phyloP scores from a whole-genome alignment of 345 rosid genomes.

The Excoecaria cochinchinensis region DNA sequence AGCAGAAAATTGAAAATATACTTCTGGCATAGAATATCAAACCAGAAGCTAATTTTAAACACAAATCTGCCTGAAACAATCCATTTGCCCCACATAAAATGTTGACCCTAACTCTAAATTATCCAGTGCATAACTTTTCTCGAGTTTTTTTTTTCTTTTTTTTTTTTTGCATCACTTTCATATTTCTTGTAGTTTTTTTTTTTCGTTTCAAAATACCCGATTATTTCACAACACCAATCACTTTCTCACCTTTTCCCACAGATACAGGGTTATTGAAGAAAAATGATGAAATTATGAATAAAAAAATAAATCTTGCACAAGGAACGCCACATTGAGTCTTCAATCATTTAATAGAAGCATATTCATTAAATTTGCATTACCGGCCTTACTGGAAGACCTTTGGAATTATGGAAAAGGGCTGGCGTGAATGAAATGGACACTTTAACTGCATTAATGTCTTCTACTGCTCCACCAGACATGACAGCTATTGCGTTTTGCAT shows the following conservation, averaged over 20 bases:
- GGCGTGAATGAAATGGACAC: conserved; percentile 43
- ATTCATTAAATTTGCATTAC: conserved; percentile 31
- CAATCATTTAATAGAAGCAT: background rate
- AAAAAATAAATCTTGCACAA: background rate
- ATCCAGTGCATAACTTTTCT: background rate
- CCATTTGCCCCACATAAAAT: background rate
- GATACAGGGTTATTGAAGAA: background rate
- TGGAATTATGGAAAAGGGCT: conserved; percentile 62
- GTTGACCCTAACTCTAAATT: background rate
- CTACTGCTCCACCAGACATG: conserved; percentile 33
- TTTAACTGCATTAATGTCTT: conserved; percentile 28
- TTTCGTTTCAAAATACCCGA: background rate
- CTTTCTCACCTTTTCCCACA: background rate
- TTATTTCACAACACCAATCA: background rate
- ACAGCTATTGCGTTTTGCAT: conserved; percentile 36
- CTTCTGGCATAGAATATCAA: background rate
- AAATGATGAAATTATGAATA: background rate
- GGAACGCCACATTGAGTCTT: background rate
- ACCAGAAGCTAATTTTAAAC: background rate
- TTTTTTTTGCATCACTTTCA: background rate
- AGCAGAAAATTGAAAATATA: background rate
- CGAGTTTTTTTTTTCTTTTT: too few relatives aligned
- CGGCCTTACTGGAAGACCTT: conserved; percentile 88
- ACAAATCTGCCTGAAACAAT: background rate
- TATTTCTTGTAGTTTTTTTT: background rate